phyloP scores from a whole-genome alignment of 2,329 filamentous ascomycete species.

The Arthrobotrys conoides region DNA sequence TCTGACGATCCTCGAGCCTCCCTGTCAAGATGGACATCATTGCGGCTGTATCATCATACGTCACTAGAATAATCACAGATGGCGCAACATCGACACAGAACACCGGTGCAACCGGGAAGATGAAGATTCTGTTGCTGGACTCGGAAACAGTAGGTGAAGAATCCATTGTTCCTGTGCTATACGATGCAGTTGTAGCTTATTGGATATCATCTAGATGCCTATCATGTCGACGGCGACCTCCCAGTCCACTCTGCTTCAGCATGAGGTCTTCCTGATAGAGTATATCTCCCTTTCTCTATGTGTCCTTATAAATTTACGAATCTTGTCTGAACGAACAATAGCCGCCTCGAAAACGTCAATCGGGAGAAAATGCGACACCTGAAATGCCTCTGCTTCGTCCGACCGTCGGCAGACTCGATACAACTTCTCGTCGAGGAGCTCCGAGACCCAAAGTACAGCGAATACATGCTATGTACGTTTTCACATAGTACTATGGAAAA shows the following conservation, averaged over 20 bases:
- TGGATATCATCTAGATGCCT: slow-evolving; percentile 77
- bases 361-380: slow-evolving; percentile 99
- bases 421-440: slow-evolving; percentile 95
- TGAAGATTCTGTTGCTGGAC: slow-evolving; percentile 97
- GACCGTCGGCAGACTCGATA: slow-evolving; percentile 91
- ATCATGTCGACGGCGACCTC: slow-evolving; percentile 96
- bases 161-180: slow-evolving; percentile 1
- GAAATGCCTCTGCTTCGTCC: slow-evolving; percentile 90
- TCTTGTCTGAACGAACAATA: slow-evolving; percentile 62
- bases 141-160: slow-evolving; percentile 80
- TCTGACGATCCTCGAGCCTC: not conserved
- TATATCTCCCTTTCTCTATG: slow-evolving; percentile 64
- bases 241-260: slow-evolving; percentile 92
- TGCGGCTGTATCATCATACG: slow-evolving; percentile 91
- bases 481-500: not conserved
- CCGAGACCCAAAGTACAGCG: slow-evolving; percentile 94
- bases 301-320: not conserved
- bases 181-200: slow-evolving; percentile 38
- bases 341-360: slow-evolving; percentile 86
- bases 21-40: slow-evolving; percentile 85
- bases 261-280: slow-evolving; percentile 98
- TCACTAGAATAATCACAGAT: slow-evolving; percentile 92
- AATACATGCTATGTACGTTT: slow-evolving; percentile 84
- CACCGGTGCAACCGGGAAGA: slow-evolving; percentile 81
- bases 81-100: slow-evolving; percentile 73